phyloP scores from a whole-genome alignment of 192 early-diverging fungal genomes.

The Chytriomyces sp. region DNA sequence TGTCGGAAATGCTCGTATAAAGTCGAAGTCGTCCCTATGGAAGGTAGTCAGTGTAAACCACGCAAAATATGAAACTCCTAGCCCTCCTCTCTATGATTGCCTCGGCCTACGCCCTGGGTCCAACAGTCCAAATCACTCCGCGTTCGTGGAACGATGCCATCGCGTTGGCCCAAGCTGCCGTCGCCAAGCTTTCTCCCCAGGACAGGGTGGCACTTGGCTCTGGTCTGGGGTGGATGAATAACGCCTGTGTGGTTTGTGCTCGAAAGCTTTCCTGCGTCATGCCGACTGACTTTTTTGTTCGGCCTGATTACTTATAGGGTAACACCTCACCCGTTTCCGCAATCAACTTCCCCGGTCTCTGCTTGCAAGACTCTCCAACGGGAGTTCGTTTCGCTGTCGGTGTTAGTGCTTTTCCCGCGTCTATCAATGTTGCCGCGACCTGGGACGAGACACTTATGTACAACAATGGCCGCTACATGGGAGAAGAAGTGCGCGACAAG shows the following conservation, averaged over 20 bases:
- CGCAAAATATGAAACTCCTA: too few species aligned
- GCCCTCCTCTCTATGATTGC: too few species aligned
- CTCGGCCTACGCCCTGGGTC: too few species aligned
- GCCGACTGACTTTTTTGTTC: too few species aligned
- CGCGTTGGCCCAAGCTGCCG: conserved; percentile 28
- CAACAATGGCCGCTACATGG: conserved; percentile 48
- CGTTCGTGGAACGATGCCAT: conserved; percentile 32
- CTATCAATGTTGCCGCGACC: conserved; percentile 60
- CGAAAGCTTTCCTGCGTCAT: too few species aligned
- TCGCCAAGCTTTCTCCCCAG: conserved; percentile 38
- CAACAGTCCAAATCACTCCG: too few species aligned
- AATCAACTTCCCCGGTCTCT: conserved; percentile 52
- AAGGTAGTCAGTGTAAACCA: too few species aligned
- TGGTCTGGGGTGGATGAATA: conserved; percentile 56
- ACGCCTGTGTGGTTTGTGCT: too few species aligned
- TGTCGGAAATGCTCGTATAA: too few species aligned
- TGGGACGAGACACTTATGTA: conserved; percentile 53
- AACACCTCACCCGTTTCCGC: conserved; percentile 41
- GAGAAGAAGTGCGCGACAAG: conserved; percentile 56
- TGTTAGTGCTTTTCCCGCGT: conserved; percentile 50
- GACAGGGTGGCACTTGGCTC: conserved; percentile 53
- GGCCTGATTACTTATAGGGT: conserved; percentile 30
- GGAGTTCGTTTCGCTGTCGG: conserved; percentile 50
- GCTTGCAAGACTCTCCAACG: conserved; percentile 59
- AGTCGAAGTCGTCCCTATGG: too few species aligned